Evolutionary conservation across 2,329 filamentous ascomycete genomes (phyloP).

Genomic region (Fonsecaea multimorphosa): DNA sequence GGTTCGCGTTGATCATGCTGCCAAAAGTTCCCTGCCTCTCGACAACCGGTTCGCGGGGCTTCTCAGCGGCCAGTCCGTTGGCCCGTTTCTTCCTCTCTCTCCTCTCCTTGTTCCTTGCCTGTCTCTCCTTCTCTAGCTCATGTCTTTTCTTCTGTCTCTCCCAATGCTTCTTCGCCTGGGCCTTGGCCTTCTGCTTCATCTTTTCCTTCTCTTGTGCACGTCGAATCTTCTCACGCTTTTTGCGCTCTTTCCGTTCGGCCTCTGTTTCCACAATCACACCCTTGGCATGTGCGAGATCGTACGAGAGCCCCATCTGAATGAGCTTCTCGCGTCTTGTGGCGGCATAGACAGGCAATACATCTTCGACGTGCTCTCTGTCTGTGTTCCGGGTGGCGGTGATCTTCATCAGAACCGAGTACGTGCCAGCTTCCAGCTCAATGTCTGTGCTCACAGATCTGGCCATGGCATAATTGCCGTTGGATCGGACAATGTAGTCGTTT

Average conservation of each 20-base stretch:
- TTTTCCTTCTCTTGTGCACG: conserved; percentile 46
- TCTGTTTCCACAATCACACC: conserved; percentile 46
- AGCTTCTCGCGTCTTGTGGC: conserved; percentile 73
- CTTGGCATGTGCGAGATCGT: conserved; percentile 56
- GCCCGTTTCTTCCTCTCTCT: conserved; percentile 38
- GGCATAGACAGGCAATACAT: conserved; percentile 70
- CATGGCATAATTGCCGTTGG: conserved; percentile 65
- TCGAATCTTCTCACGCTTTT: conserved; percentile 39
- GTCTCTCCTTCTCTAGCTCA: conserved; percentile 48
- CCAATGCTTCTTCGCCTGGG: conserved; percentile 49
- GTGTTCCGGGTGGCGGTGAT: conserved; percentile 68
- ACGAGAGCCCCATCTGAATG: conserved; percentile 54
- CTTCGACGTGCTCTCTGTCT: conserved; percentile 53
- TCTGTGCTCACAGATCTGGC: conserved; percentile 78
- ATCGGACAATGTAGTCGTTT: conserved; percentile 64
- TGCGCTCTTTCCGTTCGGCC: conserved; percentile 38
- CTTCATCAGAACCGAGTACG: conserved; percentile 77
- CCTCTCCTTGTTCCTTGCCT: conserved; percentile 42
- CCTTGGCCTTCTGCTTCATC: conserved; percentile 48
- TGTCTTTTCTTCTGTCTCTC: conserved; percentile 48
- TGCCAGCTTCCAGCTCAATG: conserved; percentile 73
- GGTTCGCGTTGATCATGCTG: neutral
- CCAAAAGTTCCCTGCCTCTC: conserved; percentile 2
- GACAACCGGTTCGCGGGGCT: neutral
- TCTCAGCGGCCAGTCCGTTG: neutral